Evolutionary conservation across 2,329 filamentous ascomycete species (phyloP), one percentile per base, ranked within the genome.

Genomic region (Arthrobotrys iridis): DNA sequence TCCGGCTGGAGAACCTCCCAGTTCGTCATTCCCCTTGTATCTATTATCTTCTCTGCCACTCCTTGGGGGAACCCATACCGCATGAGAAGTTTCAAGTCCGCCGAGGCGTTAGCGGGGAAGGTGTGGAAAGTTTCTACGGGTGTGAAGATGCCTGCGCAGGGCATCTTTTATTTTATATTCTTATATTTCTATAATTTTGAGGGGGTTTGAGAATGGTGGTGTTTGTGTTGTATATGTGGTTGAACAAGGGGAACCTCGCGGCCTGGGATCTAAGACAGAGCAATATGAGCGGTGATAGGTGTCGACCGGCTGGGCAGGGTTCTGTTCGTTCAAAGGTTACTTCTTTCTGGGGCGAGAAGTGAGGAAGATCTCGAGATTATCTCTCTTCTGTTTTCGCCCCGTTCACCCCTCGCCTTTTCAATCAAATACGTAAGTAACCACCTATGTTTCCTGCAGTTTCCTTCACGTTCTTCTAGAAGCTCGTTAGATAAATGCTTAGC

Each of bases 1-100:
- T 73, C 68, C 24, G 60, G 43, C 26, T 73, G 68, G 46, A 73
- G 26, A 18, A 73, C 40, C 35, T 73, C 68, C 68, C 68, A 73
- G 52, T 73, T 73, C 1, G 60, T 52, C 68, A 73, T 73, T n/a
- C 70, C 70, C 8, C 70, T 60, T 10, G 63, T 57, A 11, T 67
- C 63, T 20, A 74, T 24, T 41, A 67, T 62, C 26, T 35, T 48
- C 13, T 41, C 52, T 11, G 70, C 70, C 28, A 58, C 57, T 1
- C 67, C 70, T 10, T 60, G 48, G 11, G 58, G 55, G 46, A 74
- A 67, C 3, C 70, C 70, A 37, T 67, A 46, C 13, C 70, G 70
- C 70, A 74, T 74, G 24, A 74, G 62, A 5, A 55, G 62, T 48
- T 66, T 67, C 22, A 67, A 45, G 22, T 74, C 70, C 2, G 41